Evolutionary conservation across 2,329 filamentous ascomycete species (phyloP).

Genomic region (Aspergillus candidus): DNA sequence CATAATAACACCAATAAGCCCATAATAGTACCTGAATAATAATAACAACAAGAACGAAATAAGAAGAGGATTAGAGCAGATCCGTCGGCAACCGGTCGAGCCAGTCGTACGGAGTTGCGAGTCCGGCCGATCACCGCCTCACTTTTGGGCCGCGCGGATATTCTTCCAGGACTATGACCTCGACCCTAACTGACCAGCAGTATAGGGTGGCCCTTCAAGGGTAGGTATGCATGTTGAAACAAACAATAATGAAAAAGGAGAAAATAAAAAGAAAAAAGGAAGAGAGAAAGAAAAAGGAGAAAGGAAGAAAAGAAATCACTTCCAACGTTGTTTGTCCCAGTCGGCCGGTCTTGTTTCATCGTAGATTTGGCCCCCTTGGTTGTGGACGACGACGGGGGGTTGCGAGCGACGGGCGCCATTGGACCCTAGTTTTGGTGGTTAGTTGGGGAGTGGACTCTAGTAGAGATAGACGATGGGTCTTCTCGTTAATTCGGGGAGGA

Average conservation of each 20-base stretch:
- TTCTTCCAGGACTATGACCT: conserved; percentile 6
- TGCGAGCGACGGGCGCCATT: conserved; percentile 26
- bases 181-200: conserved; percentile 11
- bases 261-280: background rate
- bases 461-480: conserved; percentile 9
- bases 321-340: conserved; percentile 37
- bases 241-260: background rate
- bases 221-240: conserved; percentile 3
- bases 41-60: no score
- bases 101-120: conserved; percentile 1
- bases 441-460: conserved; percentile 3
- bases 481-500: background rate
- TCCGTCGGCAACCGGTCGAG: conserved; percentile 10
- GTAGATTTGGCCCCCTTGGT: conserved; percentile 32
- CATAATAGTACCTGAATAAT: no score
- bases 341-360: conserved; percentile 33
- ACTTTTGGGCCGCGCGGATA: conserved; percentile 23
- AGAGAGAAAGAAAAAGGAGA: conserved; percentile 1
- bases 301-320: conserved; percentile 18
- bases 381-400: conserved; percentile 30
- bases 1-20: background rate
- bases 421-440: conserved; percentile 20
- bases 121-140: conserved; percentile 20
- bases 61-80: background rate
- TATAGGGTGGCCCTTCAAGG: conserved; percentile 1